phyloP scores from a whole-genome alignment of 2,329 filamentous ascomycete species.

The Zalaria obscura region DNA sequence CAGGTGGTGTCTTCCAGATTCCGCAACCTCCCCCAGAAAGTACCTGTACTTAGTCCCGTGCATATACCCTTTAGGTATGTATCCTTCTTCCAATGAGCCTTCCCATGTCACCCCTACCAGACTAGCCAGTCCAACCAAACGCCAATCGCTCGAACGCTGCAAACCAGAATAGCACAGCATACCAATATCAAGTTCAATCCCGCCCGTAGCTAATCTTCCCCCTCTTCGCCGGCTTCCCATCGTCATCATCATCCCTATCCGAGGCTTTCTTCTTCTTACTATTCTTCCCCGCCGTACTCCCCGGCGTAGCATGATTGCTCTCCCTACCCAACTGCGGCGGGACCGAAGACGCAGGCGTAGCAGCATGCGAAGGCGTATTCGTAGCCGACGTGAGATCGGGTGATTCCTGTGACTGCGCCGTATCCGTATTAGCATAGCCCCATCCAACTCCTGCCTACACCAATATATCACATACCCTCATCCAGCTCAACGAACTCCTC shows the following conservation, averaged over 20 bases:
- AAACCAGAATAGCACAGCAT: background rate
- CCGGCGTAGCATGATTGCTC: slow-evolving; percentile 27
- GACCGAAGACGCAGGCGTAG: slow-evolving; percentile 32
- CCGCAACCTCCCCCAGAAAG: too few relatives aligned
- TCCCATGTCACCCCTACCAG: too few relatives aligned
- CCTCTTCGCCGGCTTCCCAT: slow-evolving; percentile 29
- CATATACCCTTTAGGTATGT: too few relatives aligned
- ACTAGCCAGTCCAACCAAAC: background rate
- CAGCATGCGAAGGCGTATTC: slow-evolving; percentile 30
- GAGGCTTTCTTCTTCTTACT: slow-evolving; percentile 32
- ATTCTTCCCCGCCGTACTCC: slow-evolving; percentile 18
- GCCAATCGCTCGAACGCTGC: slow-evolving; percentile 5
- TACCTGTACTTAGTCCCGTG: too few relatives aligned
- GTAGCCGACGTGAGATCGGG: slow-evolving; percentile 23
- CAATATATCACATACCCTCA: slow-evolving; percentile 13
- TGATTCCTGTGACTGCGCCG: slow-evolving; percentile 19
- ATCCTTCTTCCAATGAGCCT: too few relatives aligned
- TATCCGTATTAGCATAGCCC: background rate
- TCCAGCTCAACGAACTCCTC: slow-evolving; percentile 19
- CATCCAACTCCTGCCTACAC: background rate
- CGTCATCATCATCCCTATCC: slow-evolving; percentile 32
- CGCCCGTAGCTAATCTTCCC: slow-evolving; percentile 36
- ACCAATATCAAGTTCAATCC: slow-evolving; percentile 18
- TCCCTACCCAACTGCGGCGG: slow-evolving; percentile 27
- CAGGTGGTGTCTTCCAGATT: too few relatives aligned